A percentile compares a stretch with the other conserved stretches of the same genome.
phyloP scores from a whole-genome alignment of 2,329 filamentous ascomycete species.

The Lasiodiplodia sp. region DNA sequence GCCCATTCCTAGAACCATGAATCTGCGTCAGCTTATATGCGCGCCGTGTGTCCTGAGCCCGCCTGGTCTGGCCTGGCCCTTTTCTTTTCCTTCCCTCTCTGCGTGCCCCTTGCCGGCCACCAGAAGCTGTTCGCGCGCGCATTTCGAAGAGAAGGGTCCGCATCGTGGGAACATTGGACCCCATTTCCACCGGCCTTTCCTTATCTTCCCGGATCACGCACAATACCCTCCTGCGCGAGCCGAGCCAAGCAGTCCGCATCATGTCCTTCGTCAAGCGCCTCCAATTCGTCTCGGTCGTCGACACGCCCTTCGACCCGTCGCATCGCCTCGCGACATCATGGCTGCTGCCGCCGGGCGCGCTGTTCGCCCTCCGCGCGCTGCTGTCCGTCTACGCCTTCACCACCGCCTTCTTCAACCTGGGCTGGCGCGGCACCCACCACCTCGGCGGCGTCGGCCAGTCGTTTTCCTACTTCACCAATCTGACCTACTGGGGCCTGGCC shows the following conservation, averaged over 20 bases:
- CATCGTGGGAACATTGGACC: too few species aligned
- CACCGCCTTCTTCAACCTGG: constrained; percentile 73
- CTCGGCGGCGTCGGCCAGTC: constrained; percentile 56
- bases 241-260: not conserved
- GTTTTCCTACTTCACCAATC: constrained; percentile 83
- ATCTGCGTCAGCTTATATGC: constrained; percentile 26
- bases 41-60: not conserved
- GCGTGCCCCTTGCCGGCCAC: constrained; percentile 1
- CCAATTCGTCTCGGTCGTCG: not conserved
- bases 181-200: too few species aligned
- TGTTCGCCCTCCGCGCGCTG: constrained; percentile 65
- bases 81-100: not conserved
- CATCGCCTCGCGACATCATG: constrained; percentile 82
- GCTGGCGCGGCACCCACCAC: constrained; percentile 65
- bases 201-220: not conserved
- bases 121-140: not conserved
- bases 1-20: constrained; percentile 8
- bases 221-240: too few species aligned
- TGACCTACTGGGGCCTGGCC: constrained; percentile 82
- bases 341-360: constrained; percentile 71
- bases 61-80: not conserved
- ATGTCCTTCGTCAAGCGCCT: constrained; percentile 4
- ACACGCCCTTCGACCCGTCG: constrained; percentile 51
- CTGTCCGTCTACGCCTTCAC: constrained; percentile 71
- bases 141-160: too few species aligned